phyloP scores from a whole-genome alignment of 768 basidiomycete genomes.

The Stropharia rugosoannulata region DNA sequence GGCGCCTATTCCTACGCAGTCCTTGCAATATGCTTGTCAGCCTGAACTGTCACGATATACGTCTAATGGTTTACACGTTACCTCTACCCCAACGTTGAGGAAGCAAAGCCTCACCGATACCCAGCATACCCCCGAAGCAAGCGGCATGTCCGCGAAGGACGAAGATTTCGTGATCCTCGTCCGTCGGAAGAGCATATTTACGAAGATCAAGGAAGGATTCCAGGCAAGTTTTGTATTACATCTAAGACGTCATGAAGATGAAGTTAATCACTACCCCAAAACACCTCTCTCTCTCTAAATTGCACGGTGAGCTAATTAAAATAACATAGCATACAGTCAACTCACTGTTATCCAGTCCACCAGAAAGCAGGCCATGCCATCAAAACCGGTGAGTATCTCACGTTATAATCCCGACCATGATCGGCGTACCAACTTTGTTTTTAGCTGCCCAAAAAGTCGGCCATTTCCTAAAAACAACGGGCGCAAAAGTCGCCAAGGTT shows the following conservation, averaged over 20 bases:
- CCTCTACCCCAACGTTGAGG: not conserved
- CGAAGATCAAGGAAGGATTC: constrained; percentile 10
- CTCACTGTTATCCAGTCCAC: not conserved
- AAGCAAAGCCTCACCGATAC: not conserved
- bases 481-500: constrained; percentile 10
- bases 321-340: not conserved
- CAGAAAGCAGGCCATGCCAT: constrained; percentile 2
- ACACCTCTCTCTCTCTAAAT: not conserved
- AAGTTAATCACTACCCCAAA: not conserved
- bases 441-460: constrained; percentile 8
- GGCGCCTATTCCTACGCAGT: constrained; percentile 12
- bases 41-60: not conserved
- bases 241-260: not conserved
- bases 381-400: not conserved
- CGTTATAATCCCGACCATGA: too few relatives aligned
- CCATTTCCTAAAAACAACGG: constrained; percentile 12
- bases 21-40: not conserved
- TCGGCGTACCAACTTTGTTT: not conserved
- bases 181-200: constrained; percentile 9
- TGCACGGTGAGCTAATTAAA: not conserved
- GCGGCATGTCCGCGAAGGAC: not conserved
- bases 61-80: not conserved
- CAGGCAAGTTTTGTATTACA: not conserved
- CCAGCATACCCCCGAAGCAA: not conserved
- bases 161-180: constrained; percentile 3